phyloP scores from a whole-genome alignment of 2,329 filamentous ascomycete genomes.

The Trichoderma oligosporum region DNA sequence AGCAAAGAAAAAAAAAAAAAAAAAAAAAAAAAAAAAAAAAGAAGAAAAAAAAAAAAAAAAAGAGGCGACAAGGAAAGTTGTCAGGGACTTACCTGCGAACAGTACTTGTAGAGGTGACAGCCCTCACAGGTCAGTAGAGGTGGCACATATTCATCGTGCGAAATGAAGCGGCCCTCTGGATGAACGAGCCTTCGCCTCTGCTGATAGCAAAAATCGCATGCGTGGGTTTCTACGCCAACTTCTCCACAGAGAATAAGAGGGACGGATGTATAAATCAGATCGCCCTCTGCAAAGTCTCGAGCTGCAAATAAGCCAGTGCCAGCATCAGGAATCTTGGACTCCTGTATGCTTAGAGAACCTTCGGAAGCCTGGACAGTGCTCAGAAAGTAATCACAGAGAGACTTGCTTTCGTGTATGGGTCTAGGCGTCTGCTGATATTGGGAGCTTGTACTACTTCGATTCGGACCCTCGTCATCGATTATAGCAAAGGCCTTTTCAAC shows the following conservation, averaged over 20 bases:
- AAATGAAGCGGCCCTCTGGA: neutral
- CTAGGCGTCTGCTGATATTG: neutral
- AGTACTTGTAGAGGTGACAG: conserved; percentile 13
- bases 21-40: neutral
- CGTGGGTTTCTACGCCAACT: neutral
- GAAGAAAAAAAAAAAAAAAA: neutral
- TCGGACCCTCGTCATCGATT: neutral
- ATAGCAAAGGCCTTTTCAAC: neutral
- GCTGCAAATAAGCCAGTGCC: conserved; percentile 3
- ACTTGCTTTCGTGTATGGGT: neutral
- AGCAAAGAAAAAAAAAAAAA: neutral
- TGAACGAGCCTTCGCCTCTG: conserved; percentile 1
- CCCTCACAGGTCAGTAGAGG: neutral
- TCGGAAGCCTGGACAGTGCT: neutral
- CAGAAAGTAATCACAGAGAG: conserved; percentile 8
- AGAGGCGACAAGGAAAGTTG: neutral
- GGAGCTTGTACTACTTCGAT: neutral
- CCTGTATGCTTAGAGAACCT: neutral
- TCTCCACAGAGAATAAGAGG: conserved; percentile 8
- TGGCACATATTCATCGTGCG: neutral
- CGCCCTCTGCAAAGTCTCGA: conserved; percentile 2
- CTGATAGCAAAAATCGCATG: conserved; percentile 16
- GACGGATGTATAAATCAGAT: conserved; percentile 7
- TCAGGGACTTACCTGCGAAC: conserved; percentile 6
- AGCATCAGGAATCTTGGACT: neutral